These are phyloP conservation scores for Skeletonema grethae DNA, from an alignment of 108 stramenopile genomes.

Conservation along the genomic window DNA sequence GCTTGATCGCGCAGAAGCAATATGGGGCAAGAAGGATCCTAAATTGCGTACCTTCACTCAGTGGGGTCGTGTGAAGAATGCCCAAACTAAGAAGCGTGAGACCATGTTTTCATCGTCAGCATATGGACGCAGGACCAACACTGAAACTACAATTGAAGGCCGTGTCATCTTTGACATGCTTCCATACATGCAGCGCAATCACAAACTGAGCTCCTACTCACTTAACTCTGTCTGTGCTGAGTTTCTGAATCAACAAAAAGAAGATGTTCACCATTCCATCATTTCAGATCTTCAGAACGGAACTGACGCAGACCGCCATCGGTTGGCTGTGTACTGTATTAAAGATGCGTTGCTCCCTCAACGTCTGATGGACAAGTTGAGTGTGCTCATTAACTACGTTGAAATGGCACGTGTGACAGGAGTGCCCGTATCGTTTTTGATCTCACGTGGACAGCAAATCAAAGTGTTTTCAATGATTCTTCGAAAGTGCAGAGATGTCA, in stretches of 20 bases:
- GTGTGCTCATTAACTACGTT: slow-evolving; percentile 97
- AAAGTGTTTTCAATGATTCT: slow-evolving; percentile 99
- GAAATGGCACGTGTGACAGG: slow-evolving; percentile 99
- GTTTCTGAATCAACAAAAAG: slow-evolving; percentile 97
- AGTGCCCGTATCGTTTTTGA: slow-evolving; percentile 95
- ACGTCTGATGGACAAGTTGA: slow-evolving; percentile 96
- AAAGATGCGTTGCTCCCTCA: slow-evolving; percentile 98
- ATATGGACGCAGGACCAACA: slow-evolving; percentile 93
- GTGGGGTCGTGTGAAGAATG: slow-evolving; percentile 89
- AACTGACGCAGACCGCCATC: slow-evolving; percentile 95
- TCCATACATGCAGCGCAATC: slow-evolving; percentile 99
- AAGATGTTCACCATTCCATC: slow-evolving; percentile 99
- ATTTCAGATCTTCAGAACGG: slow-evolving; percentile 97
- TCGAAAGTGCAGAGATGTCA: slow-evolving; percentile 89
- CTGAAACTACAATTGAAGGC: slow-evolving; percentile 96
- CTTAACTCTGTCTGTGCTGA: slow-evolving; percentile 98
- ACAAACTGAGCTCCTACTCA: slow-evolving; percentile 97
- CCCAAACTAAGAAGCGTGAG: slow-evolving; percentile 89
- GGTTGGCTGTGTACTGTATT: slow-evolving; percentile 98
- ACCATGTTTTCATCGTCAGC: slow-evolving; percentile 97
- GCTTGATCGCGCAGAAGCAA: slow-evolving; percentile 91
- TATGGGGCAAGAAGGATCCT: slow-evolving; percentile 54
- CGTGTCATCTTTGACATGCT: slow-evolving; percentile 99
- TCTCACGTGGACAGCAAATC: slow-evolving; percentile 98
- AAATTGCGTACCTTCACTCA: slow-evolving; percentile 69